These are phyloP conservation scores for Protoeuglena noctilucae DNA, from an alignment of 139 green algal species.

Conservation along the genomic window DNA sequence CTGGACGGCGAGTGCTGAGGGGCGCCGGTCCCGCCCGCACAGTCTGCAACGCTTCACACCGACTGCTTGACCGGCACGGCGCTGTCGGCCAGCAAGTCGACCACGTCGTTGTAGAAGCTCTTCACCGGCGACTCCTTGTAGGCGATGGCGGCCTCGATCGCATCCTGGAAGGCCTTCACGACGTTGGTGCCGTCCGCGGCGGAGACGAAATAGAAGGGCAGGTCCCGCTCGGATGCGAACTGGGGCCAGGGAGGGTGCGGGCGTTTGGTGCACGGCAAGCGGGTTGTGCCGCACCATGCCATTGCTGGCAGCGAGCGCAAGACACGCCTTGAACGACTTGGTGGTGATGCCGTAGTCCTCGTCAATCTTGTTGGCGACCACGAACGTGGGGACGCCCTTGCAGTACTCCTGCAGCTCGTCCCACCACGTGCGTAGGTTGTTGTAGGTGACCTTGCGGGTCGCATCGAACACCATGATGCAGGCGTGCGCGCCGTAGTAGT, in stretches of 20 bases:
- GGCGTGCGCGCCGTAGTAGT: conserved; percentile 44
- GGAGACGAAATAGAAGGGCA: conserved; percentile 51
- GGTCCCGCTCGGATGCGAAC: conserved; percentile 35
- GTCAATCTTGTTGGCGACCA: conserved; percentile 56
- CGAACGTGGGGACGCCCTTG: conserved; percentile 37
- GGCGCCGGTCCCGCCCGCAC: no score
- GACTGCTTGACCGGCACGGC: no score
- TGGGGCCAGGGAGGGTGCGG: no score
- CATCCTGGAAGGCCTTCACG: conserved; percentile 39
- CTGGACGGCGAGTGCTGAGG: no score
- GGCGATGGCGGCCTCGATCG: conserved; percentile 27
- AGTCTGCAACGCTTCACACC: no score
- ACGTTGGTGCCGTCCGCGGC: conserved; percentile 47
- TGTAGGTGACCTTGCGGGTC: conserved; percentile 47
- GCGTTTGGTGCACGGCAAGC: no score
- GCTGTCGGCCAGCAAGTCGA: conserved; percentile 34
- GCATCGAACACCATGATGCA: conserved; percentile 61
- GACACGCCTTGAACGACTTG: conserved; percentile 18
- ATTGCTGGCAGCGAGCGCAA: no score
- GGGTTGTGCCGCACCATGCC: no score
- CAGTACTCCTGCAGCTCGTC: conserved; percentile 35
- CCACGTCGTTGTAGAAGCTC: conserved; percentile 37
- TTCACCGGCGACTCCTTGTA: conserved; percentile 39
- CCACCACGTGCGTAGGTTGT: conserved; percentile 35
- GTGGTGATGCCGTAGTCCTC: conserved; percentile 22